Evolutionary conservation across 164 flowering plant species (phyloP).

Genomic region (Protea cynaroides): DNA sequence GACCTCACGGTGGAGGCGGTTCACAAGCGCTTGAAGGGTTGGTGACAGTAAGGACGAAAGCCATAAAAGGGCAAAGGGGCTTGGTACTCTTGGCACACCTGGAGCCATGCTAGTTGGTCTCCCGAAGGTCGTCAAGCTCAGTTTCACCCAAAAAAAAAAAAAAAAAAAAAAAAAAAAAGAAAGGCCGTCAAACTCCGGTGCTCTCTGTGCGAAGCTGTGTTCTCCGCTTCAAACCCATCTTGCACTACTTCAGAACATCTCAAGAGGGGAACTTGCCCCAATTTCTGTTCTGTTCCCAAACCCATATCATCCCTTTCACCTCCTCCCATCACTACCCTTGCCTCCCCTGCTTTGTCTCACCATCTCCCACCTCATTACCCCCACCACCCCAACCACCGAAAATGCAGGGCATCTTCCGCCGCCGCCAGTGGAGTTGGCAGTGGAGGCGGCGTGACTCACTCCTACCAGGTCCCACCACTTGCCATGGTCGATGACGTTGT

Average conservation of each 20-base stretch:
- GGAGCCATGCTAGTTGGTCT: constrained; percentile 76
- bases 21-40: constrained; percentile 81
- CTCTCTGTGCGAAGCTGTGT: no score
- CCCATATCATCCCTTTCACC: no score
- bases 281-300: no score
- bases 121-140: constrained; percentile 83
- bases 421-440: constrained; percentile 17
- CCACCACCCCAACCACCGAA: constrained; percentile 17
- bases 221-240: no score
- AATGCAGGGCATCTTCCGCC: constrained; percentile 23
- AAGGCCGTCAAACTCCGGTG: no score
- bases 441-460: constrained; percentile 7
- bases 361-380: constrained; percentile 20
- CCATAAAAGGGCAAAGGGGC: constrained; percentile 95
- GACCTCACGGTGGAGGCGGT: constrained; percentile 58
- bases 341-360: constrained; percentile 53
- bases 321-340: constrained; percentile 42
- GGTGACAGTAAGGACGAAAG: no score
- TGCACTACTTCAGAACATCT: no score
- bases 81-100: constrained; percentile 96
- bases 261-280: no score
- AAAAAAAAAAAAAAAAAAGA: no score
- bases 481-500: constrained; percentile 58
- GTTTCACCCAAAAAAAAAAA: no score
- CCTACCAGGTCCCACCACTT: constrained; percentile 42